phyloP scores from a whole-genome alignment of 257 asterid genomes.

The Vinca minor region DNA sequence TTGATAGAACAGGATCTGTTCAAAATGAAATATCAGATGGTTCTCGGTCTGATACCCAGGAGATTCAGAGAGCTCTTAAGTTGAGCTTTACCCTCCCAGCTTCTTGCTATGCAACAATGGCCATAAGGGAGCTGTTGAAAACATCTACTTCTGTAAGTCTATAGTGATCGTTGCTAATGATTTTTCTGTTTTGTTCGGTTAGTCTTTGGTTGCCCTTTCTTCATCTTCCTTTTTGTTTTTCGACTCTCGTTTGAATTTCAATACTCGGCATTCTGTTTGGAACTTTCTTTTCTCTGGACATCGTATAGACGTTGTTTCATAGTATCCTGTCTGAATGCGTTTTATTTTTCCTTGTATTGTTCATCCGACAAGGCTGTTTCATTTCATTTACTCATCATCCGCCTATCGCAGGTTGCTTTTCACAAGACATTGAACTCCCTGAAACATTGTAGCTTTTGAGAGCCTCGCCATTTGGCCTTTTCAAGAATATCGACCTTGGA shows the following conservation, averaged over 20 bases:
- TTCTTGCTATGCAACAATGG: conserved; percentile 98
- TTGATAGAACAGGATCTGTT: conserved; percentile 14
- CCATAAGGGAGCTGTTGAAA: conserved; percentile 91
- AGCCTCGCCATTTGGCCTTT: too few species aligned
- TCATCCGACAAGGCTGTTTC: neutral
- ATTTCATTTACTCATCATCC: conserved; percentile 10
- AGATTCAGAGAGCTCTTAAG: conserved; percentile 63
- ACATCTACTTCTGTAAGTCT: conserved; percentile 82
- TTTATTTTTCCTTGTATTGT: too few species aligned
- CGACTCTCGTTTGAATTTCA: too few species aligned
- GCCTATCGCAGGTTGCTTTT: conserved; percentile 61
- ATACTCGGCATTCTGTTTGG: neutral
- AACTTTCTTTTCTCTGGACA: neutral
- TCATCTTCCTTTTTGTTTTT: neutral
- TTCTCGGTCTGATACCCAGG: conserved; percentile 27
- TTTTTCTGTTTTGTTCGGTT: conserved; percentile 3
- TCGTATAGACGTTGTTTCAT: neutral
- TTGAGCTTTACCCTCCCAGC: conserved; percentile 84
- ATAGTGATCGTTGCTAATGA: conserved; percentile 7
- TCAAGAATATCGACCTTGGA: too few species aligned
- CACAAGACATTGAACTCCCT: conserved; percentile 59
- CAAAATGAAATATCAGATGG: conserved; percentile 26
- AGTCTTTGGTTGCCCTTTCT: neutral
- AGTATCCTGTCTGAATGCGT: neutral
- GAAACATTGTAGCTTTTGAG: neutral